Percentiles rank a stretch among this genome's conserved stretches.
These are phyloP conservation scores for Metschnikowia shivogae DNA, from an alignment of 805 yeast genomes.

Conservation along the genomic window DNA sequence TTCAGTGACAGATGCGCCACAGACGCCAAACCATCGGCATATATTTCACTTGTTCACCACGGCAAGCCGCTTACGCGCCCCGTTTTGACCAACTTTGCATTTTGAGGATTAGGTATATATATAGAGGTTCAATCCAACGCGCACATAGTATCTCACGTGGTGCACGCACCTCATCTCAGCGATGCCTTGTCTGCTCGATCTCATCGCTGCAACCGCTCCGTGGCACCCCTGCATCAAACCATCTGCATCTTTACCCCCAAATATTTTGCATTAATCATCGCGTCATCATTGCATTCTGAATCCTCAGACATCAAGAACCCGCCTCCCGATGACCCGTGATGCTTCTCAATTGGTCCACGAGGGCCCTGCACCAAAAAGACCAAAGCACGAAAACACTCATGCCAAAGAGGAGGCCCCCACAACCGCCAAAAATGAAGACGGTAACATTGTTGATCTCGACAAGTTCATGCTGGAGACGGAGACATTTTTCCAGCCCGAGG, in stretches of 20 bases:
- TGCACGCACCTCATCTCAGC: conserved; percentile 4
- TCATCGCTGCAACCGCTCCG: background rate
- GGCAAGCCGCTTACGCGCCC: background rate
- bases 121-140: conserved; percentile 3
- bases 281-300: too few relatives aligned
- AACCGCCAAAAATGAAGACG: background rate
- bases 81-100: conserved; percentile 2
- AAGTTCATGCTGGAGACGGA: conserved; percentile 13
- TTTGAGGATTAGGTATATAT: conserved; percentile 1
- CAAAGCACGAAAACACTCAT: background rate
- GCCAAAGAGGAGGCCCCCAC: background rate
- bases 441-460: conserved; percentile 8
- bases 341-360: background rate
- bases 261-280: background rate
- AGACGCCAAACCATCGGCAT: background rate
- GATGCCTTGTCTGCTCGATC: background rate
- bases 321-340: too few relatives aligned
- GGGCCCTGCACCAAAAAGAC: background rate
- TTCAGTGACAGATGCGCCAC: background rate
- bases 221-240: background rate
- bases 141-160: conserved; percentile 4
- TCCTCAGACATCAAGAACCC: background rate
- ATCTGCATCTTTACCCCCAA: background rate
- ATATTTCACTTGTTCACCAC: background rate
- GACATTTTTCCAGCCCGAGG: conserved; percentile 1